phyloP scores from a whole-genome alignment of 148 eudicot species.

The Euryodendron excelsum region DNA sequence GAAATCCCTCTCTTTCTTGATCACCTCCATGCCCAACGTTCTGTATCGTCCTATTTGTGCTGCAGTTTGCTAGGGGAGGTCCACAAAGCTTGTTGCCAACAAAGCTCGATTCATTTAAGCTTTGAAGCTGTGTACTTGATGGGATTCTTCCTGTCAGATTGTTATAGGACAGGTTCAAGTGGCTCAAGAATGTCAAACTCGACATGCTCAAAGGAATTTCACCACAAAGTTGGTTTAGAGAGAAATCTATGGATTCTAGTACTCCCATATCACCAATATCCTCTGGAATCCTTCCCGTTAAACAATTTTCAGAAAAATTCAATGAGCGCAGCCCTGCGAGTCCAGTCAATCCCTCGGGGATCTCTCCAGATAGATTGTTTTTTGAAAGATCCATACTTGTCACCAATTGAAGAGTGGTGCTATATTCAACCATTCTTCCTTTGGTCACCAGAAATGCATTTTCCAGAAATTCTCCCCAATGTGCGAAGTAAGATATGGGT shows the following conservation, averaged over 20 bases:
- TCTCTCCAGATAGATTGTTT: not conserved
- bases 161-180: slow-evolving; percentile 3
- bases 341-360: not conserved
- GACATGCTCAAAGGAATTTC: slow-evolving; percentile 1
- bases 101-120: slow-evolving; percentile 6
- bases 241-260: not conserved
- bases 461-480: not conserved
- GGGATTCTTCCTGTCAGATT: not conserved
- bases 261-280: not conserved
- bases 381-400: not conserved
- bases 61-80: slow-evolving; percentile 11
- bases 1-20: not conserved
- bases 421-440: not conserved
- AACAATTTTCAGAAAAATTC: not conserved
- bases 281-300: not conserved
- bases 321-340: not conserved
- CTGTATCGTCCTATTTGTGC: not conserved
- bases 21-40: not conserved
- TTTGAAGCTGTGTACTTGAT: slow-evolving; percentile 2
- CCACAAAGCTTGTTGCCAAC: slow-evolving; percentile 25
- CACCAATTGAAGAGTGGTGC: not conserved
- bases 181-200: not conserved
- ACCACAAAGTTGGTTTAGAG: not conserved
- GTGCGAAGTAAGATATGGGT: too few relatives aligned
- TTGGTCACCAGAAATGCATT: slow-evolving; percentile 1